Conservation (phyloP, 2,329 filamentous ascomycete genomes). For the Trichoderma endophyticum region DNA sequence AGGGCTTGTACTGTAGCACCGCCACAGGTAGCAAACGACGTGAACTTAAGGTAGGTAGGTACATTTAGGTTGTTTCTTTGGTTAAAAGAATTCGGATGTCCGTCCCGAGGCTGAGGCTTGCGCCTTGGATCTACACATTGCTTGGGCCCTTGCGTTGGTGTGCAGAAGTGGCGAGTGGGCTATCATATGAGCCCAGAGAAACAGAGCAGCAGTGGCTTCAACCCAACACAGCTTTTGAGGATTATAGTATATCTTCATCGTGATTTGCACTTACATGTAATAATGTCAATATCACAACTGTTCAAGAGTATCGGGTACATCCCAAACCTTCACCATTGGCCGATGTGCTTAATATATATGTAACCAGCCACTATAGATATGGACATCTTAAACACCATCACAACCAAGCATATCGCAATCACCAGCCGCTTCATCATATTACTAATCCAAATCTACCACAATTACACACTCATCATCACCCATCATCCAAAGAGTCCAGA, state of each 20-base stretch:
- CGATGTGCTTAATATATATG: not conserved
- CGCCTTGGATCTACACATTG: not conserved
- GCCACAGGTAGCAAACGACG: not conserved
- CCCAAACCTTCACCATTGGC: not conserved
- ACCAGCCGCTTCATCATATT: not conserved
- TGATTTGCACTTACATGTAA: not conserved
- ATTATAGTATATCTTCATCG: not conserved
- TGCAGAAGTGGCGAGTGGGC: not conserved
- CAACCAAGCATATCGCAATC: not conserved
- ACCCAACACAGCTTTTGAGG: not conserved
- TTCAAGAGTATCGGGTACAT: not conserved
- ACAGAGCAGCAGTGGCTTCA: not conserved
- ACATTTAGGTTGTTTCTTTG: not conserved
- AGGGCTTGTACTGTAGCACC: not conserved
- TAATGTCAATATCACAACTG: not conserved
- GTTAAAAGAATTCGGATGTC: not conserved
- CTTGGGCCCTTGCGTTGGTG: not conserved
- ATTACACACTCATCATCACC: not conserved
- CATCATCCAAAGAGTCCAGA: not conserved
- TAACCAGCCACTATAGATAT: not conserved
- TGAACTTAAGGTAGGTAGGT: not conserved
- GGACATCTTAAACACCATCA: not conserved
- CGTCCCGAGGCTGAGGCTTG: not conserved
- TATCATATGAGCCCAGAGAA: not conserved
- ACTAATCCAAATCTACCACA: not conserved